Conservation (phyloP, 345 rosid genomes). For the Syzygium aromaticum region DNA sequence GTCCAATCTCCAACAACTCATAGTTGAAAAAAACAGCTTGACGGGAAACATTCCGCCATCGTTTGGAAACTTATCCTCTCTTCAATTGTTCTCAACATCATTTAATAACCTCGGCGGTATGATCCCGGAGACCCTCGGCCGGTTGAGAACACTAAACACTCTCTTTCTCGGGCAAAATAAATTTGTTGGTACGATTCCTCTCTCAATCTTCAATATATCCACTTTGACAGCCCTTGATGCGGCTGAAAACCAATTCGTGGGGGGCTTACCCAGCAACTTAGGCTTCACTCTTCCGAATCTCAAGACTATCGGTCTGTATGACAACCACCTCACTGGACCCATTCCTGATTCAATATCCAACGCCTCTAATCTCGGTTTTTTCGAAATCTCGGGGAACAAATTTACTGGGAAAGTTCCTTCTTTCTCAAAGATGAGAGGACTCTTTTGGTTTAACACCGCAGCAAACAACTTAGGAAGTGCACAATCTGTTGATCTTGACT, state of each 20-base stretch:
- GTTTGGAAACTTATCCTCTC: slow-evolving; percentile 8
- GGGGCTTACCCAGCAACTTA: background rate
- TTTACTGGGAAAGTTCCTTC: background rate
- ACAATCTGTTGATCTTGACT: background rate
- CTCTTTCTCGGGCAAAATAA: fast-evolving
- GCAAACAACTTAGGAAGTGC: background rate
- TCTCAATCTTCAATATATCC: slow-evolving; percentile 5
- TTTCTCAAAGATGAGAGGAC: background rate
- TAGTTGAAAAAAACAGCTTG: fast-evolving
- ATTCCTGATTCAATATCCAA: background rate
- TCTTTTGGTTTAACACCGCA: fast-evolving
- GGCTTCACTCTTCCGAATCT: slow-evolving; percentile 15
- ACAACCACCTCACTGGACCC: background rate
- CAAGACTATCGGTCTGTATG: fast-evolving
- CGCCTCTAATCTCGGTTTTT: background rate
- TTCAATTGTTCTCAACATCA: fast-evolving
- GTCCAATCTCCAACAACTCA: background rate
- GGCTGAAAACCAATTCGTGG: background rate
- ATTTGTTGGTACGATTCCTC: slow-evolving; percentile 5
- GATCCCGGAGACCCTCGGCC: background rate
- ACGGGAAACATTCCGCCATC: slow-evolving; percentile 2
- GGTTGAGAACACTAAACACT: background rate
- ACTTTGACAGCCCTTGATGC: fast-evolving
- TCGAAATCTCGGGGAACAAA: background rate
- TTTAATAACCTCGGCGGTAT: background rate